These are phyloP conservation scores for Discostella stelligeroides DNA, from an alignment of 108 stramenopile species.

Conservation along the genomic window DNA sequence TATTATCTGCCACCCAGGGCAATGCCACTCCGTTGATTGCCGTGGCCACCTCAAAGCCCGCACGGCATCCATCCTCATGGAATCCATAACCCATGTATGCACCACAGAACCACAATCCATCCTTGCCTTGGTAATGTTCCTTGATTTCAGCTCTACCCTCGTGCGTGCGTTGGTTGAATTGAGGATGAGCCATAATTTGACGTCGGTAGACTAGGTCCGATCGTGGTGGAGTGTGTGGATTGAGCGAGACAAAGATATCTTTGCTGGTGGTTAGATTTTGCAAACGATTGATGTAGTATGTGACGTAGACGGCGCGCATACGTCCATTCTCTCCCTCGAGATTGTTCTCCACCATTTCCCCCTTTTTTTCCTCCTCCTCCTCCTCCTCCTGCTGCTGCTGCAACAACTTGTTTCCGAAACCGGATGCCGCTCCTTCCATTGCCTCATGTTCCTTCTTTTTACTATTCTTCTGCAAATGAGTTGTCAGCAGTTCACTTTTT, in stretches of 20 bases:
- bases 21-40: conserved; percentile 61
- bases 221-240: conserved; percentile 79
- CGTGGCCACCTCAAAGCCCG: conserved; percentile 84
- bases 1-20: conserved; percentile 80
- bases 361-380: conserved; percentile 9
- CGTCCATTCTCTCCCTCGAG: conserved; percentile 69
- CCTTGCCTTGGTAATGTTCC: conserved; percentile 68
- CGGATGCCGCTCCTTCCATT: conserved; percentile 78
- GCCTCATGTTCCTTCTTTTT: conserved; percentile 44
- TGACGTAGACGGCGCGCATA: conserved; percentile 88
- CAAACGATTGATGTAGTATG: conserved; percentile 95
- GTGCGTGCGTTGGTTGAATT: conserved; percentile 78
- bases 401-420: conserved; percentile 59
- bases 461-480: conserved; percentile 25
- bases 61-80: conserved; percentile 95
- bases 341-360: conserved; percentile 8
- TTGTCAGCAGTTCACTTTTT: conserved; percentile 46
- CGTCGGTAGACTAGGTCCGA: conserved; percentile 55
- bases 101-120: conserved; percentile 92
- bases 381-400: conserved; percentile 7
- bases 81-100: conserved; percentile 97
- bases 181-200: conserved; percentile 83
- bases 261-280: conserved; percentile 75
- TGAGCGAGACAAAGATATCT: conserved; percentile 93
- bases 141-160: conserved; percentile 64